A percentile compares a stretch with the other conserved stretches of the same genome.
phyloP scores from a whole-genome alignment of 73 alveolate species.

The Halteria grandinella region DNA sequence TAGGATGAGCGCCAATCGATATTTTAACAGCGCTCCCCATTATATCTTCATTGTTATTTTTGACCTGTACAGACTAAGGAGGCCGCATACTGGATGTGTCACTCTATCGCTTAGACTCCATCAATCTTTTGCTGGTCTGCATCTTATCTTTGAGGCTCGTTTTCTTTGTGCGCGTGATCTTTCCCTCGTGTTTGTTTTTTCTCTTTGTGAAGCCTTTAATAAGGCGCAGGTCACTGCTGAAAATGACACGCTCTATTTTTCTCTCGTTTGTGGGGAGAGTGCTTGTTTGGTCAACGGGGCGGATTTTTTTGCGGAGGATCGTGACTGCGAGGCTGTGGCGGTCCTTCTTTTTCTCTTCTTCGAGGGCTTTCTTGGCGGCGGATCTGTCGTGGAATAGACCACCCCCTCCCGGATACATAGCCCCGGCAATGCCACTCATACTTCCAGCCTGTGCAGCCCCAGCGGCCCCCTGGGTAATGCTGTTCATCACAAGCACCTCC shows the following conservation, averaged over 20 bases:
- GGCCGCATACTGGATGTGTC: neutral
- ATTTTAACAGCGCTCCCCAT: constrained; percentile 15
- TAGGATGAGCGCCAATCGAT: neutral
- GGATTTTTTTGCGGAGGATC: constrained; percentile 35
- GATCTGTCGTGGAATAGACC: too few species aligned
- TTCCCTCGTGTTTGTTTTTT: constrained; percentile 45
- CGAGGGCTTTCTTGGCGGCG: constrained; percentile 7
- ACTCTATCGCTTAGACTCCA: constrained; percentile 34
- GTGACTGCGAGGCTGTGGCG: neutral
- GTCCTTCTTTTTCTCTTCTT: neutral
- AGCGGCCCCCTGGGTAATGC: neutral
- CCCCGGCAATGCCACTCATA: too few species aligned
- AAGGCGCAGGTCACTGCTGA: constrained; percentile 50
- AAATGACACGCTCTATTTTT: constrained; percentile 51
- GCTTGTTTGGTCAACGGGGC: neutral
- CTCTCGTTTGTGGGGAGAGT: constrained; percentile 5
- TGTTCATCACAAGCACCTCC: constrained; percentile 36
- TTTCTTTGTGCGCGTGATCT: constrained; percentile 43
- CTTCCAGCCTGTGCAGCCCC: constrained; percentile 42
- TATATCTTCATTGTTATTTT: neutral
- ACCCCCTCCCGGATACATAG: too few species aligned
- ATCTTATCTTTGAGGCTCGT: constrained; percentile 23
- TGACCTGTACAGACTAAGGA: neutral
- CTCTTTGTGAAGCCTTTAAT: constrained; percentile 66
- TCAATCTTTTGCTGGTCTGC: constrained; percentile 10